Conservation (phyloP, 352 stramenopile genomes). For the Pythium aristosporum region DNA sequence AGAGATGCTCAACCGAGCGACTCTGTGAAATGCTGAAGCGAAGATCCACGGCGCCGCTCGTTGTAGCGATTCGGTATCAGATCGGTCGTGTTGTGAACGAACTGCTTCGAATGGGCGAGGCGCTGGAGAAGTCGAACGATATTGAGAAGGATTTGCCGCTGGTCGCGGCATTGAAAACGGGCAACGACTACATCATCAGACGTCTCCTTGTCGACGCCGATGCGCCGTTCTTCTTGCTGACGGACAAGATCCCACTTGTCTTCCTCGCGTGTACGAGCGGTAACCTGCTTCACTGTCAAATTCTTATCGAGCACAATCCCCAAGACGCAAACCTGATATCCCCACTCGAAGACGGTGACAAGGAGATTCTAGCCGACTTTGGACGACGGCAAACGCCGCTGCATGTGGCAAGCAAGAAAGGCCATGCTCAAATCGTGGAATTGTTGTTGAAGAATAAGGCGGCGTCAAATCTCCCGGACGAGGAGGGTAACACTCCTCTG, state of each 20-base stretch:
- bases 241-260: slow-evolving; percentile 75
- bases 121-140: slow-evolving; percentile 42
- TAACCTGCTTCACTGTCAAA: slow-evolving; percentile 69
- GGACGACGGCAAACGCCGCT: slow-evolving; percentile 69
- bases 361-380: slow-evolving; percentile 73
- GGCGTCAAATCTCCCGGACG: slow-evolving; percentile 70
- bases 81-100: slow-evolving; percentile 80
- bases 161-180: slow-evolving; percentile 63
- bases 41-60: slow-evolving; percentile 60
- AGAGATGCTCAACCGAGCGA: slow-evolving; percentile 63
- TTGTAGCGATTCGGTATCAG: slow-evolving; percentile 80
- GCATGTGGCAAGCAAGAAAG: slow-evolving; percentile 74
- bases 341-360: slow-evolving; percentile 72
- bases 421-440: slow-evolving; percentile 59
- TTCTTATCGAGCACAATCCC: slow-evolving; percentile 55
- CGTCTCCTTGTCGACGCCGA: slow-evolving; percentile 68
- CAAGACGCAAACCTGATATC: slow-evolving; percentile 80
- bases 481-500: slow-evolving; percentile 80
- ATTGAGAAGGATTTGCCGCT: slow-evolving; percentile 65
- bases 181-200: slow-evolving; percentile 74
- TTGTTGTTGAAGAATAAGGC: slow-evolving; percentile 66
- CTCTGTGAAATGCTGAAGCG: slow-evolving; percentile 62
- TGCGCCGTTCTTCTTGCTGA: slow-evolving; percentile 70
- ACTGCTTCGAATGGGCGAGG: slow-evolving; percentile 50
- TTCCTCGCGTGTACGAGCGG: slow-evolving; percentile 72